Evolutionary conservation across 495 filamentous ascomycete genomes (phyloP).

Genomic region (Xylaria sp.): DNA sequence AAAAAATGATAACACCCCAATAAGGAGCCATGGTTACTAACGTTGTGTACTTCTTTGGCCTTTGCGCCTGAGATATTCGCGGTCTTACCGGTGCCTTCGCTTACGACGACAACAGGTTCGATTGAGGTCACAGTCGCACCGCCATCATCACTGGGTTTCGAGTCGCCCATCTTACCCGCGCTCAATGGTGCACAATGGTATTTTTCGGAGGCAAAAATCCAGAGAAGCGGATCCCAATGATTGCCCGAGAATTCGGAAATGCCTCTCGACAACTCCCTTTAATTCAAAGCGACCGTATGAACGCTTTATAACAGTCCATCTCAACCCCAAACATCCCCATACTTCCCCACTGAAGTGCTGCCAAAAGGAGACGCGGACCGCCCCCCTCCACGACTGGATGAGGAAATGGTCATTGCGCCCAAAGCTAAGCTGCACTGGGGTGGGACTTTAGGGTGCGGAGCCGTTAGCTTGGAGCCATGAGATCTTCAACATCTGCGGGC

Average conservation of each 20-base stretch:
- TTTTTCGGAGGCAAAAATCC: neutral
- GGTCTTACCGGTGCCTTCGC: constrained; percentile 45
- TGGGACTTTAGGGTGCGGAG: neutral
- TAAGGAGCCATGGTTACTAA: constrained; percentile 40
- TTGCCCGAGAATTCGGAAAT: neutral
- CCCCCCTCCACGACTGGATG: constrained; percentile 14
- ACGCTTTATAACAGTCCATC: constrained; percentile 19
- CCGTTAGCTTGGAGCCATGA: neutral
- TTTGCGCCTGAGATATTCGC: constrained; percentile 48
- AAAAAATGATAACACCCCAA: constrained; percentile 2
- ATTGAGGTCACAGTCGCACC: constrained; percentile 9
- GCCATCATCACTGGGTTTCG: constrained; percentile 22
- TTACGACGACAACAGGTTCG: constrained; percentile 32
- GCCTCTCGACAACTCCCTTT: neutral
- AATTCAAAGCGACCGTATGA: constrained; percentile 8
- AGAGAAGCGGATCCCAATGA: neutral
- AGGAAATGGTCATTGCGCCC: constrained; percentile 6
- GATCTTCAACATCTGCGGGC: neutral
- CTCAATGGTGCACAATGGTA: neutral
- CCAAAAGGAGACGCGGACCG: constrained; percentile 26
- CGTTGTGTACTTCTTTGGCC: constrained; percentile 60
- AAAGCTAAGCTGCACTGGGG: neutral
- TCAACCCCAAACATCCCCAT: constrained; percentile 16
- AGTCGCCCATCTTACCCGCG: constrained; percentile 32
- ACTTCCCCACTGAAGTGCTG: neutral